A percentile compares a stretch with the other conserved stretches of the same genome.
Evolutionary conservation across 2,329 filamentous ascomycete species (phyloP).

Genomic region (Monosporascus sp.): DNA sequence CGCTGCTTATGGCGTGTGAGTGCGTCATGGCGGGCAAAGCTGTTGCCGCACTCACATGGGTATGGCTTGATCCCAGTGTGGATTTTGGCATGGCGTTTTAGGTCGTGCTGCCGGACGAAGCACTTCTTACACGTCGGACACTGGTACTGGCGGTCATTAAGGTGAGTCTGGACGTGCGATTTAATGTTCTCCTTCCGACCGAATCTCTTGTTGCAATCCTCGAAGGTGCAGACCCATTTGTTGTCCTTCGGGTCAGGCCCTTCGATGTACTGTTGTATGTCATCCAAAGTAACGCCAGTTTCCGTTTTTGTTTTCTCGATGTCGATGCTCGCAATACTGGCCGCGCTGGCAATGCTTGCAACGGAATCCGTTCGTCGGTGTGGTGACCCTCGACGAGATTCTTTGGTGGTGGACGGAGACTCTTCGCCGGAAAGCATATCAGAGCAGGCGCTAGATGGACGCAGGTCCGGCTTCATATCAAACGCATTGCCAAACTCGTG

Average conservation of each 20-base stretch:
- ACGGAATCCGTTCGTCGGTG: slow-evolving; percentile 57
- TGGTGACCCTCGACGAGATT: slow-evolving; percentile 27
- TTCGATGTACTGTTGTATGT: slow-evolving; percentile 71
- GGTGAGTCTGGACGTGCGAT: slow-evolving; percentile 94
- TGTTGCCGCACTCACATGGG: slow-evolving; percentile 88
- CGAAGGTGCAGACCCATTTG: slow-evolving; percentile 73
- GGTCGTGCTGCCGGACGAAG: slow-evolving; percentile 94
- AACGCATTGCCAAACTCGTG: slow-evolving; percentile 39
- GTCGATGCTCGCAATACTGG: slow-evolving; percentile 58
- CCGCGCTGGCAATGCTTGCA: slow-evolving; percentile 52
- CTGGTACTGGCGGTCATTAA: slow-evolving; percentile 91
- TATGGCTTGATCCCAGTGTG: slow-evolving; percentile 96
- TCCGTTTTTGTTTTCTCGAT: slow-evolving; percentile 64
- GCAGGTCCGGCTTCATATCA: slow-evolving; percentile 38
- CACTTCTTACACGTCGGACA: slow-evolving; percentile 92
- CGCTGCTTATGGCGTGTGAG: slow-evolving; percentile 90
- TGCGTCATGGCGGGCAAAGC: slow-evolving; percentile 91
- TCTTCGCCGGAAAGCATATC: slow-evolving; percentile 12
- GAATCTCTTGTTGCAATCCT: slow-evolving; percentile 82
- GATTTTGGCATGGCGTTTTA: slow-evolving; percentile 96
- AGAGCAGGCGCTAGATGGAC: slow-evolving; percentile 15
- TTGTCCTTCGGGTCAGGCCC: slow-evolving; percentile 68
- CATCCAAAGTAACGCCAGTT: slow-evolving; percentile 82
- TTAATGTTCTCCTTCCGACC: slow-evolving; percentile 99
- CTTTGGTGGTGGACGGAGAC: slow-evolving; percentile 18